Base-by-base conservation (phyloP, 1,284 basidiomycete genomes). In the Porodaedalea pini region DNA sequence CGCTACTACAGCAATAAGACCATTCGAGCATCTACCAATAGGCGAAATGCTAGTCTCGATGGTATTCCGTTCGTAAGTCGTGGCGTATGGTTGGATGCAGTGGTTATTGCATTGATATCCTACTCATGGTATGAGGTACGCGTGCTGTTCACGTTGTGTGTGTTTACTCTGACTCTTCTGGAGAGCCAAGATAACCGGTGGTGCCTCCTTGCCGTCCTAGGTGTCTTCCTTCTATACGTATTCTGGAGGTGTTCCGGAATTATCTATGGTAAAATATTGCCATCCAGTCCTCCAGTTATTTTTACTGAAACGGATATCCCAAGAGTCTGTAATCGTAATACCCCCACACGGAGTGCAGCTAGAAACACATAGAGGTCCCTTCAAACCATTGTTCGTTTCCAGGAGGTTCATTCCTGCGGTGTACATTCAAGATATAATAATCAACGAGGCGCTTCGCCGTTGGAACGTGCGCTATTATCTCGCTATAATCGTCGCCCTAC, bases 391-490 rank as follows among this genome's bases (percentile, higher is more conserved):
- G 3, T 71, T 72, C 44, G 73, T 73, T 2, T 75, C 73, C 0
- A 77, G 78, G 55, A 78, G 70, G 5, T 90, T 90, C 66, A 80
- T 91, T 62, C 82, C 85, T 5, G 66, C 77, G 31, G 66, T 73
- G 1, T 64, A 68, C 2, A 69, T 90, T 27, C 74, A 78, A 48
- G 85, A 88, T 60, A 74, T 88, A 36, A 64, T 90, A 34, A 84
- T 91, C 54, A 86, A 90, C 64, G 89, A 91, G 67, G 88, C 82
- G 2, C 69, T 90, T 15, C 75, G 70, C 7, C 71, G 85, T 52
- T 91, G 88, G 88, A 74, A 86, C 64, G 77, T 90, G 15, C 77
- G 81, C 13, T 88, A 81, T 64, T 90, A 88, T 66, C 70, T 90
- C 8, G 82, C 78, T 2, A 76, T 77, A 15, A 66, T 88, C 21